Conservation (phyloP, 1,139 yeast species). For the Blastobotrys ciferrii region DNA sequence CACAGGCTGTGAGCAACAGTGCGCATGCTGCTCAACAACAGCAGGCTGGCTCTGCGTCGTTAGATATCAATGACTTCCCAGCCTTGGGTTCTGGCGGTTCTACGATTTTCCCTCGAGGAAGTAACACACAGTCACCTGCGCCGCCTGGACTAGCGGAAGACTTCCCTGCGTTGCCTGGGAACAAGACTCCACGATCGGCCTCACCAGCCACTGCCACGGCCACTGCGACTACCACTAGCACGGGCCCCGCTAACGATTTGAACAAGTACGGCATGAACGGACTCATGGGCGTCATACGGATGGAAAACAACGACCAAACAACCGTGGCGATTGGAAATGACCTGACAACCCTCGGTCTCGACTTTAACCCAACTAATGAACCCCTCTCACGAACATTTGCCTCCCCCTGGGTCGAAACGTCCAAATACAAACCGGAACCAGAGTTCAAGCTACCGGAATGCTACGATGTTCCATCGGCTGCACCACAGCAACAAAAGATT, state of each 20-base stretch:
- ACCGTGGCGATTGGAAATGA: conserved; percentile 85
- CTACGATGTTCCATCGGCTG: conserved; percentile 53
- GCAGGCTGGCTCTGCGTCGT: conserved; percentile 6
- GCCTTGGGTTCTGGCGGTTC: conserved; percentile 11
- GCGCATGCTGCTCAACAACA: conserved; percentile 17
- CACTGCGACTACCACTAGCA: neutral
- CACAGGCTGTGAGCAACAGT: conserved; percentile 23
- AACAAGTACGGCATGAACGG: conserved; percentile 70
- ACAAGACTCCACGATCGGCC: conserved; percentile 2
- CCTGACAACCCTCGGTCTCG: conserved; percentile 68
- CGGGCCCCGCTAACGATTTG: conserved; percentile 23
- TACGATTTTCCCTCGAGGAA: conserved; percentile 20
- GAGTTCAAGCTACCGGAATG: conserved; percentile 59
- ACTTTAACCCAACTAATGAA: conserved; percentile 47
- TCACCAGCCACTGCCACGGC: neutral
- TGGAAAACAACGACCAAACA: conserved; percentile 65
- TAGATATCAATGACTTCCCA: conserved; percentile 12
- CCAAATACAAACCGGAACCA: conserved; percentile 90
- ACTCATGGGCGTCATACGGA: conserved; percentile 60
- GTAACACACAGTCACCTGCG: conserved; percentile 17
- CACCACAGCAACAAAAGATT: conserved; percentile 66
- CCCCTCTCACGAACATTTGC: conserved; percentile 70
- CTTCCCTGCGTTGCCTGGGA: conserved; percentile 29
- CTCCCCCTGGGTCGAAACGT: conserved; percentile 93
- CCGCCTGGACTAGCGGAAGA: conserved; percentile 23